A percentile compares a stretch with the other conserved stretches of the same genome.
Evolutionary conservation across 345 rosid species (phyloP).

Genomic region (Citrus medica): DNA sequence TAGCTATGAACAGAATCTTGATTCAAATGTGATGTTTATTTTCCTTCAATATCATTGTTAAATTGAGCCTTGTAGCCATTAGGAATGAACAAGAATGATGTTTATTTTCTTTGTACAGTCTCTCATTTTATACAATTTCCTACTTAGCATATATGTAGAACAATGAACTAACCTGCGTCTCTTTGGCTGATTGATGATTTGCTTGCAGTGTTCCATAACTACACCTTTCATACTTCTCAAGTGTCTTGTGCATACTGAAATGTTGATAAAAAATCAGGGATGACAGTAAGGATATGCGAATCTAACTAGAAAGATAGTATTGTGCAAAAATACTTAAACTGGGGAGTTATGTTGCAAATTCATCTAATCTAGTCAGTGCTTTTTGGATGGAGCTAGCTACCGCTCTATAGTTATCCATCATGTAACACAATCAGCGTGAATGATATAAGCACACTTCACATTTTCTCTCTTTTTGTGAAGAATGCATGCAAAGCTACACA

Average conservation of each 20-base stretch:
- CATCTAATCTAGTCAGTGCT: too few species aligned
- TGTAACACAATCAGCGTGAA: background rate
- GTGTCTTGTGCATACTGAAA: slow-evolving; percentile 50
- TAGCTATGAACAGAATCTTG: too few species aligned
- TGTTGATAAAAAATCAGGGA: background rate
- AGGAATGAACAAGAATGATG: too few species aligned
- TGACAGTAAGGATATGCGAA: background rate
- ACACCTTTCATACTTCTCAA: slow-evolving; percentile 62
- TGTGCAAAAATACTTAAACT: too few species aligned
- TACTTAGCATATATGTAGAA: background rate
- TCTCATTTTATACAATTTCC: background rate
- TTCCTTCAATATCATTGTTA: too few species aligned
- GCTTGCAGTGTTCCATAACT: slow-evolving; percentile 47
- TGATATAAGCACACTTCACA: background rate
- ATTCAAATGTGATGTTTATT: too few species aligned
- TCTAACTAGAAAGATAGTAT: background rate
- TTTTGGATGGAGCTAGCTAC: too few species aligned
- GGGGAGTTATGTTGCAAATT: too few species aligned
- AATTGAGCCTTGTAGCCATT: too few species aligned
- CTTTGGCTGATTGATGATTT: slow-evolving; percentile 36
- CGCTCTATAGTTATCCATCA: background rate
- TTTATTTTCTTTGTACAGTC: too few species aligned
- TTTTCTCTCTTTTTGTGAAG: background rate
- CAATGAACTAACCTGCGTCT: slow-evolving; percentile 40
- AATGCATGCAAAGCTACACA: background rate